phyloP scores from a whole-genome alignment of 2,329 filamentous ascomycete species.

The Aspergillus hortae region DNA sequence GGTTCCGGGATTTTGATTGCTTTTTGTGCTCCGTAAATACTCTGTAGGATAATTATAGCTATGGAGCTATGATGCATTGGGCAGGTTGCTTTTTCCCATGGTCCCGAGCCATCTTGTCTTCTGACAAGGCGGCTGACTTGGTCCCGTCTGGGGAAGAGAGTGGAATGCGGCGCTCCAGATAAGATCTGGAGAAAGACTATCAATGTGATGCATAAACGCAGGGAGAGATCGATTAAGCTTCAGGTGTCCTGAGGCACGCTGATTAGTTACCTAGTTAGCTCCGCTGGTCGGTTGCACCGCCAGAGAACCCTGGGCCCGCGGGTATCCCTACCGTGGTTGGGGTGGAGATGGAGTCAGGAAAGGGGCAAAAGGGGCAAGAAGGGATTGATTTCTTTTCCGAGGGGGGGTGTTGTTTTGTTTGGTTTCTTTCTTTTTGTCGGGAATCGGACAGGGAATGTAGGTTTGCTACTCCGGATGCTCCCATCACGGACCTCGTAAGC shows the following conservation, averaged over 20 bases:
- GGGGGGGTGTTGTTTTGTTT: not conserved
- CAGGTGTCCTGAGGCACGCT: not conserved
- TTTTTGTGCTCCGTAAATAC: not conserved
- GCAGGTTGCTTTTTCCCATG: too few species aligned
- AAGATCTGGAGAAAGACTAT: not conserved
- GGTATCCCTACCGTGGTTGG: slow-evolving; percentile 1
- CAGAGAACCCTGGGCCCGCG: not conserved
- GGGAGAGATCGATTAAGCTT: too few species aligned
- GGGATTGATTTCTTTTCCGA: not conserved
- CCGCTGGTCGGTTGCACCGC: too few species aligned
- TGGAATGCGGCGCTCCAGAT: not conserved
- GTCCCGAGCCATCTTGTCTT: too few species aligned
- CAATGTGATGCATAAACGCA: not conserved
- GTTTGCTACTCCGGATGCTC: too few species aligned
- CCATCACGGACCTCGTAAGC: not conserved
- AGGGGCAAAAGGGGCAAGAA: not conserved
- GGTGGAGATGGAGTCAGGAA: not conserved
- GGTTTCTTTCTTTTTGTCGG: not conserved
- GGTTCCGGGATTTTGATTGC: not conserved
- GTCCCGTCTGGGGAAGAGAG: not conserved
- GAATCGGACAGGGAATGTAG: too few species aligned
- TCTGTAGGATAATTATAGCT: not conserved
- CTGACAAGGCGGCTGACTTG: not conserved
- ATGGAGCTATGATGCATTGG: too few species aligned
- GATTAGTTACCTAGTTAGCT: not conserved